These are phyloP conservation scores for Malassezia psittaci DNA, from an alignment of 1,284 basidiomycete species.

Conservation along the genomic window DNA sequence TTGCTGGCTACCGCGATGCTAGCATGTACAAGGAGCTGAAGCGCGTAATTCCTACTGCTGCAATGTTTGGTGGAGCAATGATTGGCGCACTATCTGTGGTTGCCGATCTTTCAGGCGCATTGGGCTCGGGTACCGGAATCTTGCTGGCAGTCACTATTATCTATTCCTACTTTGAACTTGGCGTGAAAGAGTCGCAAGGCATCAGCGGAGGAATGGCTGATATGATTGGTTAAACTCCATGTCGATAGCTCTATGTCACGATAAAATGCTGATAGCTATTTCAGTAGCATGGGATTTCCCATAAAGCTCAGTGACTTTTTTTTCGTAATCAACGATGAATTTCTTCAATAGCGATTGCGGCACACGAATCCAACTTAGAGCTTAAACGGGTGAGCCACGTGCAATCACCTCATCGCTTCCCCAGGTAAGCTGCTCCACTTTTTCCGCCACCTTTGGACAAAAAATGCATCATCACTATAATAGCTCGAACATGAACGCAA, in stretches of 20 bases:
- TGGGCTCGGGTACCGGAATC: constrained; percentile 93
- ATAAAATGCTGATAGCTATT: too few relatives aligned
- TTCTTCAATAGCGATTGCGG: too few relatives aligned
- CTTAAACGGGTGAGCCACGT: background rate
- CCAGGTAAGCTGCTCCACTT: background rate
- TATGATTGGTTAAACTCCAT: background rate
- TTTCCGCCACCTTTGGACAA: background rate
- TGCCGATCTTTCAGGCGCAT: constrained; percentile 91
- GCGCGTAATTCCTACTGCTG: constrained; percentile 91
- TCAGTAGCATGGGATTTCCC: too few relatives aligned
- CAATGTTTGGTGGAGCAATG: constrained; percentile 89
- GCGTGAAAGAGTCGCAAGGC: constrained; percentile 44
- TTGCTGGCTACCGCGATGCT: constrained; percentile 92
- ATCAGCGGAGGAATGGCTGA: background rate
- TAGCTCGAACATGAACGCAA: constrained; percentile 1
- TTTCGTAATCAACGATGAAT: too few relatives aligned
- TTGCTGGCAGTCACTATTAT: constrained; percentile 96
- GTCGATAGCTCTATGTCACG: background rate
- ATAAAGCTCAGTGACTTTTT: too few relatives aligned
- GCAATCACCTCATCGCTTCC: background rate
- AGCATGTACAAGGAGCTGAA: constrained; percentile 99
- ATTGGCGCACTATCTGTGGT: constrained; percentile 84
- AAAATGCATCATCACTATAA: background rate
- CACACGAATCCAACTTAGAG: too few relatives aligned
- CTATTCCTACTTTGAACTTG: constrained; percentile 52